Evolutionary conservation across 805 yeast species (phyloP), one percentile per base, ranked within the genome.

Genomic region (Teunomyces panamensis): DNA sequence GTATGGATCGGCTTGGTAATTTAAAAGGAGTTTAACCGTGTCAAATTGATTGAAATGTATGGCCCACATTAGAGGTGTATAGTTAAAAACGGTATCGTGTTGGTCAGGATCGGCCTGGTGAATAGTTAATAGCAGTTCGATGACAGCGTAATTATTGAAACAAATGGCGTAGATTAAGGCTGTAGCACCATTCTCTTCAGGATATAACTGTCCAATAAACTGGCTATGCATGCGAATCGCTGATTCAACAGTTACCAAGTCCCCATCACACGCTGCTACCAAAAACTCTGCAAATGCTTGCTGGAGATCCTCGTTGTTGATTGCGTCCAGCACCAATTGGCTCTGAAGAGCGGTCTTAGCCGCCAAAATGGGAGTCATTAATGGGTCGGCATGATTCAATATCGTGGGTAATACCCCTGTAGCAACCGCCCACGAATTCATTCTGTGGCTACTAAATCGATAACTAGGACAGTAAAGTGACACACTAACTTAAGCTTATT

Each of bases 11-110:
- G 91, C 92, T 32, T 84, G 86, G 48, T 74, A 73, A 37, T 80
- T 79, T 46, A 89, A 64, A 49, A 89, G 67, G 47, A 76, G 65
- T 42, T 79, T 77, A 11, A 80, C 83, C 39, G 85, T 73, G 9
- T 75, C 73, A 49, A 77, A 63, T 46, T 80, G 79, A 46, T 81
- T 78, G 54, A 84, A 73, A 55, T 83, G 78, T 3, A 88, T 80
- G 0, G 95, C 91, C 96, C 96, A 89, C 94, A 87, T 88, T 39
- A 87, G 64, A 9, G 96, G 89, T 0, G 89, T 78, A 63, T 80
- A 83, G 33, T 54, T 51, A 20, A 78, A 60, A 17, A 79, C 47
- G 1, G 73, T 66, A 55, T 85, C 91, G 7, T 64, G 57, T 32
- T 68, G 54, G 55, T 83, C 83, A 6, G 79, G 73, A 55, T 80